Evolutionary conservation across 1,139 yeast species (phyloP).

Genomic region (Suhomyces maxii): DNA sequence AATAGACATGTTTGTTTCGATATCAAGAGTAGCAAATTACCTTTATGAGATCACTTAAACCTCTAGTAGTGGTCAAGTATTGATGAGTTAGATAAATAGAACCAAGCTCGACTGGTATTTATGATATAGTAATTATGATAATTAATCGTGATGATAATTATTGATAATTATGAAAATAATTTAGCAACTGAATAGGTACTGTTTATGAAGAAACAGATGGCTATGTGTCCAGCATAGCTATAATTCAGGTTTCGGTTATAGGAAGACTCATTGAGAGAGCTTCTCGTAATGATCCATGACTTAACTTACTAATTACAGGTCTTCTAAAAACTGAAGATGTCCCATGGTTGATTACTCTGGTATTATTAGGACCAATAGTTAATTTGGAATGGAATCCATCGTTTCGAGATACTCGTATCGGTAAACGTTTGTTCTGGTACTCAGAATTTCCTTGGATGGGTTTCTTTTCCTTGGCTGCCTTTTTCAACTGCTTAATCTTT

Average conservation of each 20-base stretch:
- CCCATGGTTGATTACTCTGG: constrained; percentile 45
- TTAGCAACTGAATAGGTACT: not conserved
- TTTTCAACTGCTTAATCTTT: constrained; percentile 21
- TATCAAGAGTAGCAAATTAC: not conserved
- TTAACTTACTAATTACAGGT: constrained; percentile 37
- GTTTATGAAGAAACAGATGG: too few relatives aligned
- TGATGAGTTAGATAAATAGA: too few relatives aligned
- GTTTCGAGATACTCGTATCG: constrained; percentile 21
- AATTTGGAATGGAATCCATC: constrained; percentile 46
- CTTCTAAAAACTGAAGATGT: constrained; percentile 38
- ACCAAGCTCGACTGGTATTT: too few relatives aligned
- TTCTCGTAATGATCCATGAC: constrained; percentile 35
- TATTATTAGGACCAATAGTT: constrained; percentile 50
- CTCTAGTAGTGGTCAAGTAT: not conserved
- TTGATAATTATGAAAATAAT: not conserved
- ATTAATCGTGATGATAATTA: not conserved
- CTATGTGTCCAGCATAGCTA: not conserved
- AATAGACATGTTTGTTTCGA: too few relatives aligned
- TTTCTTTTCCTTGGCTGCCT: constrained; percentile 7
- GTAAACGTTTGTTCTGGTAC: constrained; percentile 28
- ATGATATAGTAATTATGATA: not conserved
- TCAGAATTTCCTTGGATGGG: constrained; percentile 17
- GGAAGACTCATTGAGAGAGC: constrained; percentile 24
- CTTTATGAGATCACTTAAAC: not conserved
- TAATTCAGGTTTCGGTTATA: not conserved